Percentiles rank a stretch among this genome's conserved stretches.
These are phyloP conservation scores for Tuber magnatum DNA, from an alignment of 495 filamentous ascomycete genomes.

Conservation along the genomic window DNA sequence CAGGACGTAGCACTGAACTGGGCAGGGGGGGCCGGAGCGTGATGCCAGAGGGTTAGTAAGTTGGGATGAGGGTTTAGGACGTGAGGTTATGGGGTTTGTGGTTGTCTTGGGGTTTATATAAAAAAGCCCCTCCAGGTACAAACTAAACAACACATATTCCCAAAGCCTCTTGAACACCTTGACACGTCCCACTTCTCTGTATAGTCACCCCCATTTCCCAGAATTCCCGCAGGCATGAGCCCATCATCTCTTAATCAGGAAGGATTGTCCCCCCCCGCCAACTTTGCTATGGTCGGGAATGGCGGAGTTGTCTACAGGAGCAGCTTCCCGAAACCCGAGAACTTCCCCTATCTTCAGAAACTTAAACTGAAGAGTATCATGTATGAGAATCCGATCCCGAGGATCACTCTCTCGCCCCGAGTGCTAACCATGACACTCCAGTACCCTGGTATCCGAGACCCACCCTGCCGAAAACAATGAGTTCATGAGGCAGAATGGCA, in stretches of 20 bases:
- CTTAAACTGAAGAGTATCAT: constrained; percentile 67
- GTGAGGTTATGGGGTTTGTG: not conserved
- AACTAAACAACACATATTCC: not conserved
- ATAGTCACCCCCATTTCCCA: not conserved
- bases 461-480: constrained; percentile 51
- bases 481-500: constrained; percentile 57
- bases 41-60: not conserved
- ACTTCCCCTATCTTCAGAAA: constrained; percentile 57
- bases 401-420: constrained; percentile 3
- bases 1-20: not conserved
- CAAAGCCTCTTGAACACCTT: not conserved
- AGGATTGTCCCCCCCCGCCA: constrained; percentile 32
- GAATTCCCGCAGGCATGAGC: constrained; percentile 34
- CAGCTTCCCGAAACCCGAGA: constrained; percentile 58
- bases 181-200: not conserved
- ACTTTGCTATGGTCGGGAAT: constrained; percentile 34
- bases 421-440: constrained; percentile 40
- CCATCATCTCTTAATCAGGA: constrained; percentile 23
- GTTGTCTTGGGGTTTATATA: not conserved
- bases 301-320: constrained; percentile 58
- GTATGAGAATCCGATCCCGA: constrained; percentile 45
- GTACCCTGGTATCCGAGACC: constrained; percentile 67
- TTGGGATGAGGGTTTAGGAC: not conserved
- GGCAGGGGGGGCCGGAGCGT: not conserved
- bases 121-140: not conserved